Conservation (phyloP, 768 basidiomycete genomes). For the Lactarius trivialis region DNA sequence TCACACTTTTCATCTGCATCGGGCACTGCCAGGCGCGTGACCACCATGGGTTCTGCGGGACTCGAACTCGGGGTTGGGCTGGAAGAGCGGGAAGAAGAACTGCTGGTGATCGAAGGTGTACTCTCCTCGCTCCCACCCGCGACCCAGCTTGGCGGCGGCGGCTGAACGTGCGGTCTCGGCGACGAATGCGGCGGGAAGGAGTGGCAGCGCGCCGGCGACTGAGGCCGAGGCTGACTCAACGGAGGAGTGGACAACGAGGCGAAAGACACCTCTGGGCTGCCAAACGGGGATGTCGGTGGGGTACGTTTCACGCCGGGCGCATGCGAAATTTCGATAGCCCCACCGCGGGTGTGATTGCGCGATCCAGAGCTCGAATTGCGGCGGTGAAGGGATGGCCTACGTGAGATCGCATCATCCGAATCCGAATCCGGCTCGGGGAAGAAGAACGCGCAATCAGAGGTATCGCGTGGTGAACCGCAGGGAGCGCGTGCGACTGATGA, state of each 20-base stretch:
- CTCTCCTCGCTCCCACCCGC: conserved; percentile 17
- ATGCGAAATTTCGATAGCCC: neutral
- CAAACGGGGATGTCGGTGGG: conserved; percentile 16
- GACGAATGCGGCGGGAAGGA: conserved; percentile 21
- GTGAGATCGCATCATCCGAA: conserved; percentile 17
- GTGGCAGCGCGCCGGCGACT: conserved; percentile 10
- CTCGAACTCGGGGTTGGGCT: conserved; percentile 18
- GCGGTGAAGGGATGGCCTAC: conserved; percentile 14
- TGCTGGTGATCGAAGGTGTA: conserved; percentile 18
- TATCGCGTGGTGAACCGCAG: conserved; percentile 11
- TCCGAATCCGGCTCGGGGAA: conserved; percentile 19
- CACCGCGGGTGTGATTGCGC: conserved; percentile 19
- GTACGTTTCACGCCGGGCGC: conserved; percentile 16
- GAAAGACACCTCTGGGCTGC: conserved; percentile 4
- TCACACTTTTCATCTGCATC: neutral
- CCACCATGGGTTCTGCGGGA: neutral
- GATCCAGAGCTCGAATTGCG: conserved; percentile 2
- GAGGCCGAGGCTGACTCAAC: conserved; percentile 8
- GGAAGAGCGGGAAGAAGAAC: conserved; percentile 16
- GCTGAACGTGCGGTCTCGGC: neutral
- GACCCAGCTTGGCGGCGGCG: neutral
- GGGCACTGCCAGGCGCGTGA: neutral
- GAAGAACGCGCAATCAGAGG: neutral
- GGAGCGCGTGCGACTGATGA: neutral
- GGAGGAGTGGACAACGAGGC: neutral